A percentile compares a stretch with the other conserved stretches of the same genome.
Evolutionary conservation across 345 rosid genomes (phyloP).

Genomic region (Linum tenue): DNA sequence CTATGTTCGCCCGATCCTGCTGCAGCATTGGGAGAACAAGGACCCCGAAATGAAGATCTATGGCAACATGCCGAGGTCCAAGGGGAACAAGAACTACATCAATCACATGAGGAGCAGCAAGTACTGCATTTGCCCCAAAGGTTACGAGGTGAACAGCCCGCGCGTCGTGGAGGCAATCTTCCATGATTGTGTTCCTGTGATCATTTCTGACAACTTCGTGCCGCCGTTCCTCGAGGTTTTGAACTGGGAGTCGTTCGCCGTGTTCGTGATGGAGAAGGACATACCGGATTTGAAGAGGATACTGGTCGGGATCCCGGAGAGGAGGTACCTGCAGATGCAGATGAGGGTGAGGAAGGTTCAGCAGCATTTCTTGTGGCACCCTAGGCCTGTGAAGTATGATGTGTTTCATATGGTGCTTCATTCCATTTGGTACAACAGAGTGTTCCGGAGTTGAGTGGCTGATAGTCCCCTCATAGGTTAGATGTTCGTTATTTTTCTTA

Average conservation of each 20-base stretch:
- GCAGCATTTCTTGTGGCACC: slow-evolving; percentile 92
- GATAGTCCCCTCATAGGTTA: too few species aligned
- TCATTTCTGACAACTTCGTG: slow-evolving; percentile 82
- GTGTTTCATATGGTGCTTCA: slow-evolving; percentile 93
- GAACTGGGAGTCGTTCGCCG: slow-evolving; percentile 89
- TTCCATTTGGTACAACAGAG: slow-evolving; percentile 82
- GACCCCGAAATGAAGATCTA: slow-evolving; percentile 87
- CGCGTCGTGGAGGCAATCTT: slow-evolving; percentile 86
- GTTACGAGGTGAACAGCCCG: slow-evolving; percentile 91
- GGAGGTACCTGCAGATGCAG: slow-evolving; percentile 53
- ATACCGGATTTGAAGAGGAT: slow-evolving; percentile 72
- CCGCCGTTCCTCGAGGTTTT: slow-evolving; percentile 78
- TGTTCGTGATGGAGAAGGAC: slow-evolving; percentile 77
- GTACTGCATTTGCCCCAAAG: slow-evolving; percentile 90
- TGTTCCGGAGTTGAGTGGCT: slow-evolving; percentile 23
- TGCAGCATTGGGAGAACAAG: slow-evolving; percentile 68
- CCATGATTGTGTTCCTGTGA: slow-evolving; percentile 83
- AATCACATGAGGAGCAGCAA: slow-evolving; percentile 88
- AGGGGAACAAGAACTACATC: slow-evolving; percentile 52
- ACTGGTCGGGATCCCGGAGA: slow-evolving; percentile 51
- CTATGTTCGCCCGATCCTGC: slow-evolving; percentile 63
- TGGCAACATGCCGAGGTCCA: slow-evolving; percentile 46
- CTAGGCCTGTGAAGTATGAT: slow-evolving; percentile 63
- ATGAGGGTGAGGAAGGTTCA: slow-evolving; percentile 73
- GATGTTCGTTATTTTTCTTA: too few species aligned